Base-by-base conservation (phyloP, 1,284 basidiomycete genomes). In the Cutaneotrichosporon sp. region DNA sequence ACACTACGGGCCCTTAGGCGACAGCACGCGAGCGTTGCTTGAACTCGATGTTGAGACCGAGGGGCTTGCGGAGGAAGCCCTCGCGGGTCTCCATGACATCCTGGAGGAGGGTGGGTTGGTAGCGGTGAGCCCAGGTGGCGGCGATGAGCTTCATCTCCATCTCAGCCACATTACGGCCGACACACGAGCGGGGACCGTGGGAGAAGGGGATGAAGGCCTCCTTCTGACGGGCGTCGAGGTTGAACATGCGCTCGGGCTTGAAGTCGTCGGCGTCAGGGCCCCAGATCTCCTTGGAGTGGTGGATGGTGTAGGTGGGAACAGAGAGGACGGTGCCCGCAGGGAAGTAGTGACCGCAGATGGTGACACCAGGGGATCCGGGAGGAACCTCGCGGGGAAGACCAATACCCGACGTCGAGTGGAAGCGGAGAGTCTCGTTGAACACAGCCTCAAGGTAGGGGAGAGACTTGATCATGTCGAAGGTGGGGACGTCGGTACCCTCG, bases 301-400 rank as follows among this genome's bases (percentile, higher is more conserved):
- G 82, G 32, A 84, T 66, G 0, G 59, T 57, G 55, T 61, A 64
- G 4, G 57, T 59, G 11, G 57, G 57, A 25, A 59, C 57, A 4
- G 53, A 55, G 33, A 59, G 53, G 31, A 55, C 35, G 16, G 57
- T 55, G 44, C 57, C 57, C 19, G 53, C 32, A 6, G 50, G 47
- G 57, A 55, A 59, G 57, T 51, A 59, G 53, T 50, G 53, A 51
- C 57, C 57, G 27, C 6, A 14, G 45, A 59, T 52, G 34, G 46
- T 59, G 34, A 51, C 57, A 20, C 57, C 57, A 20, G 50, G 47
- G 16, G 53, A 55, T 27, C 54, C 57, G 50, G 46, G 34, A 22
- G 87, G 86, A 8, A 83, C 83, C 50, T 87, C 61, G 37, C 88
- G 83, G n/a, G 88, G 85, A 20, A 94, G 82, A 24, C 90, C 90